These are phyloP conservation scores for Septoria petroselini DNA, from an alignment of 2,329 filamentous ascomycete species.

Conservation along the genomic window DNA sequence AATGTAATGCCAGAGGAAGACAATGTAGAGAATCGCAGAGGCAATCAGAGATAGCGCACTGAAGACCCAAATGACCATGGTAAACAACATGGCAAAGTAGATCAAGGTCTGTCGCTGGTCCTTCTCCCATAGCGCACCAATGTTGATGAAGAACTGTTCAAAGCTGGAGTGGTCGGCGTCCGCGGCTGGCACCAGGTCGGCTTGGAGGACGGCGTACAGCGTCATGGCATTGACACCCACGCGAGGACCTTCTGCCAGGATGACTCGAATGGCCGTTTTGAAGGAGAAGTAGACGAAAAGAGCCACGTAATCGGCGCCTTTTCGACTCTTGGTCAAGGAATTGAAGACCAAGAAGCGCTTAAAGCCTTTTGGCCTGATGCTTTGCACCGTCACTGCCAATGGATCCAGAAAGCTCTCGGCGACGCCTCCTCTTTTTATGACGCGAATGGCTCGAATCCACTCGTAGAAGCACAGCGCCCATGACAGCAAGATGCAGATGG, in stretches of 20 bases:
- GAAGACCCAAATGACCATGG: conserved; percentile 82
- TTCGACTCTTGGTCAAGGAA: conserved; percentile 84
- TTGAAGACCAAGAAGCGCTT: conserved; percentile 89
- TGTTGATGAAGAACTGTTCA: conserved; percentile 77
- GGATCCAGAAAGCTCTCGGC: conserved; percentile 89
- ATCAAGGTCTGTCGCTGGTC: conserved; percentile 79
- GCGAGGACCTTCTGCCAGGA: conserved; percentile 87
- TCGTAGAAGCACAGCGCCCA: conserved; percentile 78
- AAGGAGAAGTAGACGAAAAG: conserved; percentile 87
- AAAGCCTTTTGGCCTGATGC: conserved; percentile 78
- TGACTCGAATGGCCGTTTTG: conserved; percentile 79
- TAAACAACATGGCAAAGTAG: conserved; percentile 88
- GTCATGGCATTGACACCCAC: conserved; percentile 89
- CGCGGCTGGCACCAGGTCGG: conserved; percentile 61
- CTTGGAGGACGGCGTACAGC: conserved; percentile 75
- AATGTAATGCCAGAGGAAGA: conserved; percentile 92
- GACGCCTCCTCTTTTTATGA: conserved; percentile 80
- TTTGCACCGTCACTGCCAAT: conserved; percentile 79
- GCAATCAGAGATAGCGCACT: conserved; percentile 70
- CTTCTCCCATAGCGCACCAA: conserved; percentile 67
- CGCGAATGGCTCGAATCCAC: conserved; percentile 72
- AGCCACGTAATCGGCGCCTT: conserved; percentile 84
- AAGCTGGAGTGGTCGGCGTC: conserved; percentile 61
- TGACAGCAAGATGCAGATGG: conserved; percentile 84
- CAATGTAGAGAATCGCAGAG: conserved; percentile 73